Conservation (phyloP, 1,139 yeast species). For the Hemisphaericaspora subhashii region DNA sequence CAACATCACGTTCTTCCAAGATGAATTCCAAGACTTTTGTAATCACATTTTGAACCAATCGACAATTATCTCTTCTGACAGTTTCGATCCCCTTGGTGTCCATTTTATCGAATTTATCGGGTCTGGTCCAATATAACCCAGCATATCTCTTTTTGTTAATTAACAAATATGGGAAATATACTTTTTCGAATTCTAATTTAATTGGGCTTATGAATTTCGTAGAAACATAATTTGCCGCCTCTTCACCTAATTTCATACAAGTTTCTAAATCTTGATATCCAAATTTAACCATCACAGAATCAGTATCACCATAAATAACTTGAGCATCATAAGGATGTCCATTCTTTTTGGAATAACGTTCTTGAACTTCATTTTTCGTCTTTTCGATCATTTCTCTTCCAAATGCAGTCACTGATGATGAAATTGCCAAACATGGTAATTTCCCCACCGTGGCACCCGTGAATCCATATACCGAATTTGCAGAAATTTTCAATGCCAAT, state of each 20-base stretch:
- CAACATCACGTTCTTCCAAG: slow-evolving; percentile 86
- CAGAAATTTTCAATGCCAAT: slow-evolving; percentile 92
- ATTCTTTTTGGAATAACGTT: slow-evolving; percentile 70
- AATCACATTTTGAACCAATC: slow-evolving; percentile 90
- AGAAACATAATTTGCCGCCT: slow-evolving; percentile 90
- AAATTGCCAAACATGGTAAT: slow-evolving; percentile 92
- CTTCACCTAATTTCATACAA: slow-evolving; percentile 90
- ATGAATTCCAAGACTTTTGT: slow-evolving; percentile 86
- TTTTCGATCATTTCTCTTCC: slow-evolving; percentile 97
- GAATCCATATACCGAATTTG: slow-evolving; percentile 97
- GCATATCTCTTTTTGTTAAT: slow-evolving; percentile 97
- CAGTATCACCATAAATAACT: slow-evolving; percentile 98
- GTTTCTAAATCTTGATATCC: slow-evolving; percentile 80
- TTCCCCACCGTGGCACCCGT: slow-evolving; percentile 99
- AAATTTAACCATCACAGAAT: slow-evolving; percentile 98
- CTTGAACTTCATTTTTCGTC: slow-evolving; percentile 85
- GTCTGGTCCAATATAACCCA: slow-evolving; percentile 92
- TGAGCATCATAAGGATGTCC: slow-evolving; percentile 82
- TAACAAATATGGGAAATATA: slow-evolving; percentile 88
- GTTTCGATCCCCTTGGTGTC: slow-evolving; percentile 99
- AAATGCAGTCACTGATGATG: slow-evolving; percentile 92
- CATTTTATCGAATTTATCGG: slow-evolving; percentile 90
- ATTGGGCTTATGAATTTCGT: slow-evolving; percentile 79
- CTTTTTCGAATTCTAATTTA: slow-evolving; percentile 94
- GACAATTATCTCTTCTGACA: slow-evolving; percentile 95